Conservation (phyloP, 225 moss, liverwort and hornwort genomes). For the Pleurozium schreberi region DNA sequence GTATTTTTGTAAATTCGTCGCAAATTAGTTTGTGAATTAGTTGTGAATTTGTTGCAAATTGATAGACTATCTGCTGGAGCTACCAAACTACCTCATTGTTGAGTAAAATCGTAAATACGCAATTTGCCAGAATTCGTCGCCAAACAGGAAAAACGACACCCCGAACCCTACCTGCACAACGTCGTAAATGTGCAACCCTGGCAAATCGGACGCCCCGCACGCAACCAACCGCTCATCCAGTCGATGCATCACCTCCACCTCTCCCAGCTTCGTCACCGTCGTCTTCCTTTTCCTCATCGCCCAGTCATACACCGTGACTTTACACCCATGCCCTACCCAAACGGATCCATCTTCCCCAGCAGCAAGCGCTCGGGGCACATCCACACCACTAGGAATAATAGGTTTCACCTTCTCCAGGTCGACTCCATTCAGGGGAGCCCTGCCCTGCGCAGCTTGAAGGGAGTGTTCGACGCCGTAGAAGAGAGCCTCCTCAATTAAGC, state of each 20-base stretch:
- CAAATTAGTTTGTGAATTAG: too few relatives aligned
- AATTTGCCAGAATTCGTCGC: not conserved
- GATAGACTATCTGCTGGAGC: not conserved
- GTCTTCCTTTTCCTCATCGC: conserved; percentile 62
- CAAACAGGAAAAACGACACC: not conserved
- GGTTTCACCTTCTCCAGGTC: conserved; percentile 56
- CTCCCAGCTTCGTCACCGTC: conserved; percentile 64
- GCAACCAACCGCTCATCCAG: conserved; percentile 35
- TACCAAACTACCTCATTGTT: not conserved
- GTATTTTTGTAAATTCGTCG: not conserved
- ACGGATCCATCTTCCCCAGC: conserved; percentile 55
- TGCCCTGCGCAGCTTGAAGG: conserved; percentile 24
- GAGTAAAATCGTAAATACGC: not conserved
- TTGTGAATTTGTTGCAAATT: too few relatives aligned
- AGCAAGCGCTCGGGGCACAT: conserved; percentile 46
- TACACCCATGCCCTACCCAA: conserved; percentile 83
- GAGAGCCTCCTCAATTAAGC: conserved; percentile 51
- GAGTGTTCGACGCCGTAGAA: conserved; percentile 45
- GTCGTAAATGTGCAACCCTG: conserved; percentile 71
- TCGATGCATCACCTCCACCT: conserved; percentile 39
- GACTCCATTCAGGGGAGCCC: conserved; percentile 44
- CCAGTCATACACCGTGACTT: conserved; percentile 82
- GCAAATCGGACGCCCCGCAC: conserved; percentile 57
- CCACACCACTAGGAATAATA: conserved; percentile 47
- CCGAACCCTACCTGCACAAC: not conserved